These are phyloP conservation scores for Coemansia sp. DNA, from an alignment of 371 early-diverging fungal species.

Conservation along the genomic window DNA sequence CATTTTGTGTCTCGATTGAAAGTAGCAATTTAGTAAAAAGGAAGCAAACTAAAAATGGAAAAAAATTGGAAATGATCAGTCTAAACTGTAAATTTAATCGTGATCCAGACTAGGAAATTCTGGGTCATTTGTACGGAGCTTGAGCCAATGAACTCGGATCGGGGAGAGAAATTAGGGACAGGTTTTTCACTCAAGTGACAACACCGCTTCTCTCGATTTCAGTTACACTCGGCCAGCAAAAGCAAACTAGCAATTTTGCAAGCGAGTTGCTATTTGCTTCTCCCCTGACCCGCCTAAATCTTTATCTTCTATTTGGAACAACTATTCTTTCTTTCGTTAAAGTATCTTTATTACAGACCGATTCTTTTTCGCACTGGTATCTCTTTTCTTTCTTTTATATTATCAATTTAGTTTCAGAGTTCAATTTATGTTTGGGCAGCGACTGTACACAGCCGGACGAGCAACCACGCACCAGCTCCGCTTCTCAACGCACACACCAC, in stretches of 20 bases:
- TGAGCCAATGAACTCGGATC: neutral
- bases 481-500: neutral
- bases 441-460: neutral
- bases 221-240: too few species aligned
- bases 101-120: neutral
- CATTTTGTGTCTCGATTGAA: neutral
- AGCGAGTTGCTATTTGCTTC: too few species aligned
- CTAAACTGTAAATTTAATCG: neutral
- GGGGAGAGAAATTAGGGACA: too few species aligned
- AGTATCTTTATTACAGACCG: too few species aligned
- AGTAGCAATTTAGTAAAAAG: neutral
- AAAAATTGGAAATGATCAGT: neutral
- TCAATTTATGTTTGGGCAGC: neutral
- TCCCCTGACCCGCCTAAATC: too few species aligned
- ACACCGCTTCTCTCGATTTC: too few species aligned
- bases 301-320: too few species aligned
- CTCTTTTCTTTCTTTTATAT: neutral
- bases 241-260: too few species aligned
- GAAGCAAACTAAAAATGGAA: neutral
- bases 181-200: too few species aligned
- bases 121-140: neutral
- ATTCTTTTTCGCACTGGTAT: neutral
- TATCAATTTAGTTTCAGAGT: neutral
- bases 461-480: neutral
- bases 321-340: too few species aligned